Evolutionary conservation across 2,329 filamentous ascomycete genomes (phyloP).

Genomic region (Penicillium carneum): DNA sequence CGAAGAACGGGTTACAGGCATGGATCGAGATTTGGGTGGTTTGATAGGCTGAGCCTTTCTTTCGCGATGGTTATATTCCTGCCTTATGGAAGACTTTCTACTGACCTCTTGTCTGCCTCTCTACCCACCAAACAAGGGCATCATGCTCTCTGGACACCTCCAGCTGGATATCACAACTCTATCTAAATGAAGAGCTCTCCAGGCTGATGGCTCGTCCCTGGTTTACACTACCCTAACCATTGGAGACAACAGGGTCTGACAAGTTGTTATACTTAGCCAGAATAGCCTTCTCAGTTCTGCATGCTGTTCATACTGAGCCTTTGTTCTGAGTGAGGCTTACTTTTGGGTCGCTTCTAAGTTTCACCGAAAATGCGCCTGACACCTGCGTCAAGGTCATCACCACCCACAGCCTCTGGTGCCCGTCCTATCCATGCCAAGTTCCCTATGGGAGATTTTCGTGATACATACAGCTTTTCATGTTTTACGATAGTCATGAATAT

Average conservation of each 20-base stretch:
- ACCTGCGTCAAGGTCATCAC: not conserved
- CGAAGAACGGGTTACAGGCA: slow-evolving; percentile 70
- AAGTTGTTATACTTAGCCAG: not conserved
- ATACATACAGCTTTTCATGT: not conserved
- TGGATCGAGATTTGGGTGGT: slow-evolving; percentile 72
- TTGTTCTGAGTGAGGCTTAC: not conserved
- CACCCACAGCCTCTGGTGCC: not conserved
- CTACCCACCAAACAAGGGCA: not conserved
- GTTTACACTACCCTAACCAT: not conserved
- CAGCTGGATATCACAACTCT: not conserved
- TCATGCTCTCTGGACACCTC: not conserved
- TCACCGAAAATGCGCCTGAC: not conserved
- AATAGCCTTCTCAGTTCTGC: not conserved
- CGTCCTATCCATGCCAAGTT: not conserved
- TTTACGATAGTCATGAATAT: slow-evolving; percentile 5
- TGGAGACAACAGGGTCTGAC: not conserved
- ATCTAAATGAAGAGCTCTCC: not conserved
- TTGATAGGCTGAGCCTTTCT: slow-evolving; percentile 57
- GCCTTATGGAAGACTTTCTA: not conserved
- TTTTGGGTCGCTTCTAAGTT: not conserved
- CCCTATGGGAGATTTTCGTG: not conserved
- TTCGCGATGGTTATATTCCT: not conserved
- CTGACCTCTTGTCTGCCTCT: not conserved
- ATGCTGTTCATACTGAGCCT: not conserved
- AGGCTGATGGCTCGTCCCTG: not conserved